Base-by-base conservation (phyloP, 163 green algal genomes). In the Scenedesmus sp. region DNA sequence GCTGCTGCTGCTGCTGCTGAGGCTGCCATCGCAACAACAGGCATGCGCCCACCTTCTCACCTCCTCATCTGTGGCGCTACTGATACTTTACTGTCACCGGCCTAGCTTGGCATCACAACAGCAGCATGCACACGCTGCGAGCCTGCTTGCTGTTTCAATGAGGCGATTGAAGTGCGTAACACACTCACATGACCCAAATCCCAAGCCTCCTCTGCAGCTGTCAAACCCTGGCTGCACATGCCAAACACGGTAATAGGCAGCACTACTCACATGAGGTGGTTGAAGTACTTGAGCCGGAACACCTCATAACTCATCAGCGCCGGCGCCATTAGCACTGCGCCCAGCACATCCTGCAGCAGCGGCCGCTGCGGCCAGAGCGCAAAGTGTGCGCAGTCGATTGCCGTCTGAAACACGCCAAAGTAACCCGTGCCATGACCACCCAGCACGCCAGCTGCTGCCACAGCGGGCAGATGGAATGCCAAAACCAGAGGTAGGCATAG, bases 361-460 rank as follows among this genome's bases (percentile, higher is more conserved):
- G 89, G 81, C n/a, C 70, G 30, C 22, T 73, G 40, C 43, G 88
- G 88, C 88, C 88, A 92, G 43, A 92, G 89, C 20, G 81, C 70
- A 76, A 90, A 92, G 83, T 86, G 89, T 12, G 83, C 61, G 68
- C 89, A 92, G 43, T 92, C 83, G 0, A 86, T 72, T 56, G 89
- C 89, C 26, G 61, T 78, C 53, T 93, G 90, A 72, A 96, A 96
- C n/a, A 95, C 89, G 1, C 94, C 94, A 86, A 93, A 90, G 73
- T 96, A 96, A 13, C 88, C 94, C 7, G 94, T 96, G 10, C 94
- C 94, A 96, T 91, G 3, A 90, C 81, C 0, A 93, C 0, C 76
- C 91, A 95, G 70, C 82, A 92, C 0, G 88, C 33, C 5, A 90
- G 33, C 83, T 93, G 84, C 91, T 96, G 94, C 93, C 93, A 96